A percentile compares a stretch with the other conserved stretches of the same genome.
These are phyloP conservation scores for Diddensiella caesifluorescens DNA, from an alignment of 805 yeast species.

Conservation along the genomic window DNA sequence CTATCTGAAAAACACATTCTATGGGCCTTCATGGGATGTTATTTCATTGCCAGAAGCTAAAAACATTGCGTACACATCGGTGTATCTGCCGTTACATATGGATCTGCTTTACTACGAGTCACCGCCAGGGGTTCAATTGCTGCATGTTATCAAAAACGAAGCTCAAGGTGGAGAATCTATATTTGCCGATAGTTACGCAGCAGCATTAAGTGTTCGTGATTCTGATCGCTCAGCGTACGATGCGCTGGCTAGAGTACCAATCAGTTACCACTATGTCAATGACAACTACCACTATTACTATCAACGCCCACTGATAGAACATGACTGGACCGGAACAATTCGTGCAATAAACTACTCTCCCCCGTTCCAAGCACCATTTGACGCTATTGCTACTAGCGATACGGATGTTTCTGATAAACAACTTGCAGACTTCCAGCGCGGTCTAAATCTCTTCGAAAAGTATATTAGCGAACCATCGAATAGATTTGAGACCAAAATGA, in stretches of 20 bases:
- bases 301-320: constrained; percentile 58
- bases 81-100: constrained; percentile 68
- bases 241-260: constrained; percentile 57
- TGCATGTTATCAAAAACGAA: constrained; percentile 45
- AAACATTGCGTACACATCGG: constrained; percentile 65
- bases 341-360: constrained; percentile 70
- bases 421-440: constrained; percentile 48
- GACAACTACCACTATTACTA: constrained; percentile 57
- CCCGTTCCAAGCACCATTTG: constrained; percentile 78
- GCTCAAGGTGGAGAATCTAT: constrained; percentile 63
- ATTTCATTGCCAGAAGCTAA: constrained; percentile 47
- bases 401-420: constrained; percentile 39
- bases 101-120: constrained; percentile 72
- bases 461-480: constrained; percentile 48
- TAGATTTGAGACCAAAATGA: constrained; percentile 49
- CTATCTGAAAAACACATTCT: constrained; percentile 63
- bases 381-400: constrained; percentile 36
- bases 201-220: constrained; percentile 51
- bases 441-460: constrained; percentile 55
- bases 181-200: constrained; percentile 65
- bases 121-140: constrained; percentile 72
- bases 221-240: constrained; percentile 57
- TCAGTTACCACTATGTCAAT: constrained; percentile 63
- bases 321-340: constrained; percentile 42
- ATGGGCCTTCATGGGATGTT: constrained; percentile 69